These are phyloP conservation scores for Ganoderma sp. DNA, from an alignment of 1,284 basidiomycete genomes.

Conservation along the genomic window DNA sequence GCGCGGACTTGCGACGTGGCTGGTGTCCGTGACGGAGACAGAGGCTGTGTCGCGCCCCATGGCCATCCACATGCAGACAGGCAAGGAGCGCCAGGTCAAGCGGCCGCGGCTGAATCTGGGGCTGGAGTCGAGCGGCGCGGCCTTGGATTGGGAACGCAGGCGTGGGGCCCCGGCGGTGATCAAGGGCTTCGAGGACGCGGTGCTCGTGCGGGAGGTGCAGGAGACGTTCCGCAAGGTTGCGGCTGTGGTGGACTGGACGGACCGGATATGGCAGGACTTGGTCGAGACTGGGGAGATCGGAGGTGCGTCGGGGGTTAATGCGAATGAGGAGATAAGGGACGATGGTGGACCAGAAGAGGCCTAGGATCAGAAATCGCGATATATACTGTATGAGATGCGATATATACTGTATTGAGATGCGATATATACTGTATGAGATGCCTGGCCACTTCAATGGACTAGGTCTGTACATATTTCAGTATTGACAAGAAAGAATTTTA, in stretches of 20 bases:
- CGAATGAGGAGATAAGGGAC: not conserved
- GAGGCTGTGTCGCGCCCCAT: too few relatives aligned
- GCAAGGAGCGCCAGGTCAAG: not conserved
- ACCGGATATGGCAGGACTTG: slow-evolving; percentile 45
- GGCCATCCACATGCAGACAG: too few relatives aligned
- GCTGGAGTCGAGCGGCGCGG: slow-evolving; percentile 17
- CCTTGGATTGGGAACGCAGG: slow-evolving; percentile 23
- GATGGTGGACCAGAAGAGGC: not conserved
- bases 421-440: not conserved
- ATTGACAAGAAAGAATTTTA: too few relatives aligned
- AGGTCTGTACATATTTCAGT: too few relatives aligned
- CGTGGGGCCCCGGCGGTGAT: slow-evolving; percentile 36
- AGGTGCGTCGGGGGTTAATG: not conserved
- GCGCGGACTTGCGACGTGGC: too few relatives aligned
- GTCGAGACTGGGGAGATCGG: slow-evolving; percentile 30
- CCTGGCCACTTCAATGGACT: too few relatives aligned
- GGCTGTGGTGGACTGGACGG: slow-evolving; percentile 48
- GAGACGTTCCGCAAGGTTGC: slow-evolving; percentile 43
- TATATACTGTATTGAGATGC: not conserved
- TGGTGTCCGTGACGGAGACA: too few relatives aligned
- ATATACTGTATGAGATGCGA: not conserved
- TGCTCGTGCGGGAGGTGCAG: slow-evolving; percentile 42
- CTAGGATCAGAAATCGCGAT: not conserved
- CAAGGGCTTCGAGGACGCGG: slow-evolving; percentile 56
- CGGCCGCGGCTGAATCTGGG: slow-evolving; percentile 39